Base-by-base conservation (phyloP, 2,329 filamentous ascomycete species). In the Dothistroma septosporum region DNA sequence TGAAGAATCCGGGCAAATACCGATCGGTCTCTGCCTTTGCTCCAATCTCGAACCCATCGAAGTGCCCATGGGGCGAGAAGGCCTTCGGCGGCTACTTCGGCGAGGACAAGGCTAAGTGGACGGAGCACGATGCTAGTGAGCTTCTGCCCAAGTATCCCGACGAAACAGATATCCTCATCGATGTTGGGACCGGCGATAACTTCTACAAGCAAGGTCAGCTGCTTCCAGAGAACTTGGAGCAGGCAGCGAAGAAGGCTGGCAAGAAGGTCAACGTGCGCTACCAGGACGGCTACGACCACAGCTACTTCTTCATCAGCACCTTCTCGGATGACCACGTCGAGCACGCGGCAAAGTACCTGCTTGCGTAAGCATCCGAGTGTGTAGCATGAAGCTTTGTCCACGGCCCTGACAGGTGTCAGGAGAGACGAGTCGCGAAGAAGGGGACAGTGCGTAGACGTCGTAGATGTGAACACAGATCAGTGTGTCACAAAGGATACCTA, bases 181-280 rank as follows among this genome's bases (percentile, higher is more conserved):
- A 99, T 73, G 91, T 97, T 61, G 94, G 94, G 47, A 96, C 92
- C 4, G 91, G 86, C 24, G 94, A 99, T 80, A 91, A 93, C 77
- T 99, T 97, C 77, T 97, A 97, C 80, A 93, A 96, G 80, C 87
- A 95, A 76, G 85, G 86, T 52, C 94, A 99, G 77, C 82, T 99
- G 59, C 83, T 97, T 47, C 94, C 93, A 0, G 94, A 99, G 82
- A 97, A 97, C 77, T 86, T 99, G 57, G 85, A 89, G 66, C 83
- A 86, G 70, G 92, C 90, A 12, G 91, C 87, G 61, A 87, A 90
- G 78, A 87, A 89, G 66, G 84, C 86, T 28, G 91, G 91, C 21
- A 81, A 85, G 61, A 90, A 89, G 10, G 78, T 97, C 64, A 85
- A 85, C 57, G 78, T 97, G 65, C 85, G 93, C 71, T 94, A 93